Conservation (phyloP, 2,329 filamentous ascomycete genomes). For the Fusarium zealandicum region DNA sequence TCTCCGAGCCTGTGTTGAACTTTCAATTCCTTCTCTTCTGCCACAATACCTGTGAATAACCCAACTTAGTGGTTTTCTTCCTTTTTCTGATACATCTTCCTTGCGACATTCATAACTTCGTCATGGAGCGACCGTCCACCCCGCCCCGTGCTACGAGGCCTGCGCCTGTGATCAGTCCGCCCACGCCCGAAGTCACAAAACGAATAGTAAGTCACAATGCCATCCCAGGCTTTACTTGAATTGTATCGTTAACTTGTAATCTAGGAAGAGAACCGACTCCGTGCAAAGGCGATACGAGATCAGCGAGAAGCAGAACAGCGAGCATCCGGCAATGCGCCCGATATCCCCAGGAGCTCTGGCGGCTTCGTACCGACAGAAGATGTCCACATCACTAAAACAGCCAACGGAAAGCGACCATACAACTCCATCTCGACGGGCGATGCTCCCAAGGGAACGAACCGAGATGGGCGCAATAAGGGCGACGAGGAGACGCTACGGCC, state of each 20-base stretch:
- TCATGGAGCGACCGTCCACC: slow-evolving; percentile 58
- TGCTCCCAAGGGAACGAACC: slow-evolving; percentile 63
- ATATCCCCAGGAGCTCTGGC: slow-evolving; percentile 61
- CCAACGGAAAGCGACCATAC: slow-evolving; percentile 72
- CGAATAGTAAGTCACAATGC: slow-evolving; percentile 56
- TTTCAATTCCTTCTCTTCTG: neutral
- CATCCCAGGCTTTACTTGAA: accelerated
- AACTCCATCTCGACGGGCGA: slow-evolving; percentile 63
- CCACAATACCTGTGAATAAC: neutral
- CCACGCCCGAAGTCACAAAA: slow-evolving; percentile 61
- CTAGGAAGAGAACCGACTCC: slow-evolving; percentile 86
- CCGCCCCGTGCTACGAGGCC: slow-evolving; percentile 50
- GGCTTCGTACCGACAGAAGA: slow-evolving; percentile 76
- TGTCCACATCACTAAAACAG: slow-evolving; percentile 59
- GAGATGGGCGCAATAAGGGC: slow-evolving; percentile 68
- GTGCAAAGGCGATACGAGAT: slow-evolving; percentile 85
- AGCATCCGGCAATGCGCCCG: slow-evolving; percentile 51
- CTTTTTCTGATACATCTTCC: neutral
- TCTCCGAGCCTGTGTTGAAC: neutral
- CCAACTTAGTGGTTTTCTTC: neutral
- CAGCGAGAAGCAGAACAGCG: slow-evolving; percentile 71
- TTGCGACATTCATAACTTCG: neutral
- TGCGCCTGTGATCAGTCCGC: slow-evolving; percentile 52
- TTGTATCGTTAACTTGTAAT: neutral
- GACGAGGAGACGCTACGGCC: slow-evolving; percentile 68